Evolutionary conservation across 768 basidiomycete species (phyloP).

Genomic region (Clitopilus hobsonii): DNA sequence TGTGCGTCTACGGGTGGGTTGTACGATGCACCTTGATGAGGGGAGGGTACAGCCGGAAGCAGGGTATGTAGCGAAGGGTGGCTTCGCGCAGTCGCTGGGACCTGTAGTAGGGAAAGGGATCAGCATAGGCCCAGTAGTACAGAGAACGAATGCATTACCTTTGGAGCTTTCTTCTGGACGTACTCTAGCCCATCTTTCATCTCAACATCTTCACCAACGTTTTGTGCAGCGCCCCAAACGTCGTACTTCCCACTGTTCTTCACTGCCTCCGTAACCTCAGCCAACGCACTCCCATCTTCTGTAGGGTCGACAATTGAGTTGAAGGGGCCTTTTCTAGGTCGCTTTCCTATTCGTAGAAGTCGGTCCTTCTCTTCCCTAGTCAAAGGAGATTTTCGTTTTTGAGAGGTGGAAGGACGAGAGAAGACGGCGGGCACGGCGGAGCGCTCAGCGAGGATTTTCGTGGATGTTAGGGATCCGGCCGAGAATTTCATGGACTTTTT

Average conservation of each 20-base stretch:
- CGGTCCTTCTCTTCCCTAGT: slow-evolving; percentile 70
- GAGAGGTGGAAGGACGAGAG: slow-evolving; percentile 42
- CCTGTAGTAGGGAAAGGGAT: slow-evolving; percentile 34
- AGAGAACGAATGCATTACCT: slow-evolving; percentile 41
- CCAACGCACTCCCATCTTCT: slow-evolving; percentile 59
- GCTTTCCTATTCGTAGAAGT: slow-evolving; percentile 72
- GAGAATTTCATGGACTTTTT: slow-evolving; percentile 55
- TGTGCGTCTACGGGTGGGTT: slow-evolving; percentile 79
- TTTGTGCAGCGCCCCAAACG: slow-evolving; percentile 42
- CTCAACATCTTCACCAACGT: slow-evolving; percentile 21
- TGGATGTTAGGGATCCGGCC: slow-evolving; percentile 51
- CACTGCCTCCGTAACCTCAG: slow-evolving; percentile 66
- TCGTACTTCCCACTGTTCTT: slow-evolving; percentile 65
- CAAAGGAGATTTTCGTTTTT: slow-evolving; percentile 43
- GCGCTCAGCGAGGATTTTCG: slow-evolving; percentile 78
- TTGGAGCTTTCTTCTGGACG: slow-evolving; percentile 39
- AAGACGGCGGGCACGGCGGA: slow-evolving; percentile 84
- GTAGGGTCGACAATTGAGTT: slow-evolving; percentile 66
- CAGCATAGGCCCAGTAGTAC: neutral
- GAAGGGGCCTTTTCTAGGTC: slow-evolving; percentile 66
- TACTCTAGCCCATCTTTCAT: slow-evolving; percentile 35
- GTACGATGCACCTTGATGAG: slow-evolving; percentile 84
- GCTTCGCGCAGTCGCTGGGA: slow-evolving; percentile 35
- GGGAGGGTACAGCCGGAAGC: slow-evolving; percentile 60
- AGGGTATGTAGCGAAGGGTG: neutral